A percentile compares a stretch with the other conserved stretches of the same genome.
Conservation (phyloP, 1,284 basidiomycete genomes). For the Cutaneotrichosporon dermatis region DNA sequence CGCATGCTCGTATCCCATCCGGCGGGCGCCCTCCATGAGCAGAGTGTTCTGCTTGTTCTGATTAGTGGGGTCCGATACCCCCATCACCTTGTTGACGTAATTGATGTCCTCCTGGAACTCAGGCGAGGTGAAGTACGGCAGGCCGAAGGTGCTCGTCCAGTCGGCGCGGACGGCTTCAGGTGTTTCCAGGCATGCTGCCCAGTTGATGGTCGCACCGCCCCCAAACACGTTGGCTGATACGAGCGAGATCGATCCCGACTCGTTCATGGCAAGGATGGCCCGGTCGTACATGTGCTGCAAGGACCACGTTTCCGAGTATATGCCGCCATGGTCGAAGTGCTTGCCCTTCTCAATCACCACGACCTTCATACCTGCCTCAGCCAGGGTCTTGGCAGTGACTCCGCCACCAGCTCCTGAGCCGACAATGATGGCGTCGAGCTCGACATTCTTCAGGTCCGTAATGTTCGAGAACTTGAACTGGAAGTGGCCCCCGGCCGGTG, state of each 20-base stretch:
- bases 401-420: slow-evolving; percentile 52
- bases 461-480: slow-evolving; percentile 4
- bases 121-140: slow-evolving; percentile 10
- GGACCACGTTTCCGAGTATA: slow-evolving; percentile 40
- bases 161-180: slow-evolving; percentile 9
- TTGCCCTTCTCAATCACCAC: slow-evolving; percentile 52
- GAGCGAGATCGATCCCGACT: slow-evolving; percentile 46
- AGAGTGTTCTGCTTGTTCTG: slow-evolving; percentile 24
- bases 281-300: slow-evolving; percentile 47
- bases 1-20: slow-evolving; percentile 17
- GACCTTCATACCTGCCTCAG: slow-evolving; percentile 41
- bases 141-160: slow-evolving; percentile 3
- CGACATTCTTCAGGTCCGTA: background rate
- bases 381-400: slow-evolving; percentile 44
- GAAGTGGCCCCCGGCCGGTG: background rate
- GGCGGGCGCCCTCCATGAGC: slow-evolving; percentile 27
- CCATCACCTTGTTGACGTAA: slow-evolving; percentile 9
- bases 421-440: slow-evolving; percentile 33
- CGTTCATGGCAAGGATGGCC: slow-evolving; percentile 45
- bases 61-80: slow-evolving; percentile 15
- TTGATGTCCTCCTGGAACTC: slow-evolving; percentile 13
- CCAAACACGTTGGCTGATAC: slow-evolving; percentile 51
- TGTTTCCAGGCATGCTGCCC: slow-evolving; percentile 47
- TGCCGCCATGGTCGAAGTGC: slow-evolving; percentile 41
- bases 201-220: slow-evolving; percentile 53